Evolutionary conservation across 306 rosid species (phyloP).

Genomic region (Ormosia emarginata): DNA sequence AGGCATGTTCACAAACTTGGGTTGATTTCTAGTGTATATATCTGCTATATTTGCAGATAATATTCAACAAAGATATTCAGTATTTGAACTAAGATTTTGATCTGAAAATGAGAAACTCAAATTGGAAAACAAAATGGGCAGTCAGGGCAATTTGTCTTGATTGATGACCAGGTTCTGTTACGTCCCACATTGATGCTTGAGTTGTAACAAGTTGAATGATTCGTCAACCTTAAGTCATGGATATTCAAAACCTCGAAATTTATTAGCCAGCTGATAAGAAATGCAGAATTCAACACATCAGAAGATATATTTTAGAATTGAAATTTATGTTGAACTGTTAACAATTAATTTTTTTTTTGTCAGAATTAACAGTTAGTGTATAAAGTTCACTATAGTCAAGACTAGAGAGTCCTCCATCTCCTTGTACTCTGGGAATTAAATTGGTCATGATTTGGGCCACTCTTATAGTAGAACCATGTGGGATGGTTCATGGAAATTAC

Average conservation of each 20-base stretch:
- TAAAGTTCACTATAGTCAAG: too few species aligned
- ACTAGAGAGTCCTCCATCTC: neutral
- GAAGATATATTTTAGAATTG: neutral
- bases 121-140: neutral
- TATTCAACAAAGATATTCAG: conserved; percentile 13
- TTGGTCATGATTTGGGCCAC: neutral
- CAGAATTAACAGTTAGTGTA: too few species aligned
- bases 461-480: neutral
- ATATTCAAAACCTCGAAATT: neutral
- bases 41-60: neutral
- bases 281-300: neutral
- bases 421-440: neutral
- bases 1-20: neutral
- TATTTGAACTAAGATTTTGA: neutral
- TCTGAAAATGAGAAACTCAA: neutral
- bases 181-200: too few species aligned
- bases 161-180: neutral
- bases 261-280: neutral
- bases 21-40: neutral
- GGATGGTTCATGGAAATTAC: neutral
- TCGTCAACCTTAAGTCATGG: neutral
- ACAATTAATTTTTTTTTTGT: too few species aligned
- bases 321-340: too few species aligned
- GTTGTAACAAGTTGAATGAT: neutral
- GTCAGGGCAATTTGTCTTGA: neutral